These are phyloP conservation scores for Allium fistulosum DNA, from an alignment of 106 monocot species.

Conservation along the genomic window DNA sequence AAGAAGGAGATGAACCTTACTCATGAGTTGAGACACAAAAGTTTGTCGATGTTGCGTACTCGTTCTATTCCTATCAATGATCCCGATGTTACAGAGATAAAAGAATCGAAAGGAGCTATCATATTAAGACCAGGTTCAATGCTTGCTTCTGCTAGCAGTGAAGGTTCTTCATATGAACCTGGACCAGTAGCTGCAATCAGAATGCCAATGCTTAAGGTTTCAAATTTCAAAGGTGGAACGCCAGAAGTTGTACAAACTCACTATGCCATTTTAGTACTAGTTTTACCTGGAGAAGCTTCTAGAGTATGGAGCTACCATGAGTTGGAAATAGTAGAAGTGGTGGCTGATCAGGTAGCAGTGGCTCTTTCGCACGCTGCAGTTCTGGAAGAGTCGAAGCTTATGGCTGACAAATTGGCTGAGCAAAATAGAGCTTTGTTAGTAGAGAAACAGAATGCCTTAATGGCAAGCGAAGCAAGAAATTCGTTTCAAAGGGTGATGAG, in stretches of 20 bases:
- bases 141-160: constrained; percentile 42
- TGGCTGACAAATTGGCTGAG: constrained; percentile 51
- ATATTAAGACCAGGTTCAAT: constrained; percentile 26
- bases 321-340: constrained; percentile 55
- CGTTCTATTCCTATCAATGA: constrained; percentile 27
- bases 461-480: constrained; percentile 58
- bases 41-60: constrained; percentile 1
- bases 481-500: constrained; percentile 57
- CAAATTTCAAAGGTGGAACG: constrained; percentile 56
- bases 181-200: constrained; percentile 52
- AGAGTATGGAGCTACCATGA: constrained; percentile 48
- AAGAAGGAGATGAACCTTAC: constrained; percentile 36
- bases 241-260: constrained; percentile 38
- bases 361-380: constrained; percentile 71
- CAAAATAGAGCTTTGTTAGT: constrained; percentile 49
- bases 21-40: constrained; percentile 30
- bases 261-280: constrained; percentile 60
- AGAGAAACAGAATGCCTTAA: constrained; percentile 36
- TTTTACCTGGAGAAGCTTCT: constrained; percentile 34
- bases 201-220: constrained; percentile 65
- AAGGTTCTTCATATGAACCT: constrained; percentile 11
- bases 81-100: constrained; percentile 35
- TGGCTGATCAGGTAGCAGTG: constrained; percentile 73
- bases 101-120: constrained; percentile 21
- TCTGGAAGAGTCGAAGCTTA: constrained; percentile 60